Conservation (phyloP, 2,329 filamentous ascomycete species). For the Tolypocladium cylindrosporum region DNA sequence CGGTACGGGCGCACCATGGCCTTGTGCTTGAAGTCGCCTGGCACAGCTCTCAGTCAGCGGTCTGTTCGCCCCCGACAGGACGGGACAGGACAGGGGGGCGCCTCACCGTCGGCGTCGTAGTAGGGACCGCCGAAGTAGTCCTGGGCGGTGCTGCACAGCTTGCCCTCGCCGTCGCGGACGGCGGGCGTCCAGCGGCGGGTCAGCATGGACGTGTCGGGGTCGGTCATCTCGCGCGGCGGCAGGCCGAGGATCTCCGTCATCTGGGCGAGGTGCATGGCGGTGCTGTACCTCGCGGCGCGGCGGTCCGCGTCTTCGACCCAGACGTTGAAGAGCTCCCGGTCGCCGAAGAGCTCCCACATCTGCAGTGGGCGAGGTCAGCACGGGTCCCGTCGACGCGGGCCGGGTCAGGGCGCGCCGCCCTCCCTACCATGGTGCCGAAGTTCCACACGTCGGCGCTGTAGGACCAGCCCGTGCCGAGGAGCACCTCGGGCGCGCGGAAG, state of each 20-base stretch:
- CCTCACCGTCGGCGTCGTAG: neutral
- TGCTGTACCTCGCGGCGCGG: neutral
- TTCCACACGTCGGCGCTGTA: slow-evolving; percentile 11
- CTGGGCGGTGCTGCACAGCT: neutral
- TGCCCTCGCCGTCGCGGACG: neutral
- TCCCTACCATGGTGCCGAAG: neutral
- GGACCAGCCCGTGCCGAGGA: slow-evolving; percentile 7
- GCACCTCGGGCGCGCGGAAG: slow-evolving; percentile 9
- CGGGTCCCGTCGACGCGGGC: too few relatives aligned
- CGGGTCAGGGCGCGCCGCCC: too few relatives aligned
- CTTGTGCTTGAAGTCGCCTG: too few relatives aligned
- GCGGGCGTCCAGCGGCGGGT: too few relatives aligned
- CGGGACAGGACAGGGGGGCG: neutral
- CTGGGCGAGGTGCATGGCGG: neutral
- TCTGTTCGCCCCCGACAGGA: too few relatives aligned
- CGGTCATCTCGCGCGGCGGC: neutral
- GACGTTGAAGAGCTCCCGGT: neutral
- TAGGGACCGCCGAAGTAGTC: neutral
- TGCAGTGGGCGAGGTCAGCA: neutral
- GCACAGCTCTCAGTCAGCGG: too few relatives aligned
- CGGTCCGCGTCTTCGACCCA: neutral
- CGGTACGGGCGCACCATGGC: neutral
- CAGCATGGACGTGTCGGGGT: too few relatives aligned
- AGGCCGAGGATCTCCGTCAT: neutral
- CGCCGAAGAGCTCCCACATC: neutral